Evolutionary conservation across 352 stramenopile species (phyloP).

Genomic region (Globisporangium heterothallicum): DNA sequence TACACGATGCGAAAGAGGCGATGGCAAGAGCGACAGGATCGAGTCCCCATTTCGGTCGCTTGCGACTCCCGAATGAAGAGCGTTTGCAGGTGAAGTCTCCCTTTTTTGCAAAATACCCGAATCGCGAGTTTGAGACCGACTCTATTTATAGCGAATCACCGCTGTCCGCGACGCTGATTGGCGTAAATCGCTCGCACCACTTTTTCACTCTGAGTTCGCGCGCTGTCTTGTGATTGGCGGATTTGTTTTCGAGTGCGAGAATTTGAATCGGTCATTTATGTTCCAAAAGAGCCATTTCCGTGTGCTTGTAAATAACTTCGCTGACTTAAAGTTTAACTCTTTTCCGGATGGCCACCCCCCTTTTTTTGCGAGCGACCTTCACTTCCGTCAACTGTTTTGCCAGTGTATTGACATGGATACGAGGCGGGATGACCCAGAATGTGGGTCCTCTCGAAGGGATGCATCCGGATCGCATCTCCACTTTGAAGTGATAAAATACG

Average conservation of each 20-base stretch:
- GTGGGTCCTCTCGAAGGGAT: not conserved
- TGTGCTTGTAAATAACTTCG: constrained; percentile 8
- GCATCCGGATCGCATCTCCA: constrained; percentile 4
- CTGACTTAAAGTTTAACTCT: constrained; percentile 4
- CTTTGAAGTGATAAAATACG: constrained; percentile 18
- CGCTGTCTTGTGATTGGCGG: constrained; percentile 32
- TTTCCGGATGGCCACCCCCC: constrained; percentile 6
- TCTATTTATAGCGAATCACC: constrained; percentile 5
- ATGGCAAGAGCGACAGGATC: not conserved
- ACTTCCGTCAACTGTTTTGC: not conserved
- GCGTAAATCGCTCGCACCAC: not conserved
- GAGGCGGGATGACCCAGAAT: constrained; percentile 3
- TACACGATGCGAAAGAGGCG: too few species aligned
- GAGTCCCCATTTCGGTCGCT: not conserved
- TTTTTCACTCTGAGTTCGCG: constrained; percentile 28
- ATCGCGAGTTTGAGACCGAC: not conserved
- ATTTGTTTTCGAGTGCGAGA: constrained; percentile 13
- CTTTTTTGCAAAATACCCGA: not conserved
- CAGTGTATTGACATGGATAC: constrained; percentile 1
- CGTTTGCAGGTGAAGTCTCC: not conserved
- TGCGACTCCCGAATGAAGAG: too few species aligned
- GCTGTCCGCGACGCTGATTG: not conserved
- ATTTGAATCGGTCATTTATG: constrained; percentile 13
- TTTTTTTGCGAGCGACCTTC: not conserved
- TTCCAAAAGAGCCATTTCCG: not conserved